Evolutionary conservation across 352 stramenopile species (phyloP).

Genomic region (Globisporangium paddicum): DNA sequence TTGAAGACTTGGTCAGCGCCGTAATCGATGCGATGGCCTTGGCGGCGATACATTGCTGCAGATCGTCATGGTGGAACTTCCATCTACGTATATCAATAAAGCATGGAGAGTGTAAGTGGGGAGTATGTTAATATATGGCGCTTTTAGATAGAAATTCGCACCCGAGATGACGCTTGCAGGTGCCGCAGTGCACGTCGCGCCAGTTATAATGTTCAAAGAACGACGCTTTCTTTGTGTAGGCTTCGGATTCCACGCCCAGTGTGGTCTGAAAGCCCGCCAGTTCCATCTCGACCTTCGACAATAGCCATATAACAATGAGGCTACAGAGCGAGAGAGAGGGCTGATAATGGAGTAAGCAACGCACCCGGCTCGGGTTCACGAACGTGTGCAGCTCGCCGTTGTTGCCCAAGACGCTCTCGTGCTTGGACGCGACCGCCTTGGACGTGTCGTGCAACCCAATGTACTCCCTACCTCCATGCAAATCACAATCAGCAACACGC

Average conservation of each 20-base stretch:
- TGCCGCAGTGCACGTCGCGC: slow-evolving; percentile 63
- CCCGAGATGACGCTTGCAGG: slow-evolving; percentile 77
- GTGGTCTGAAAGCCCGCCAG: slow-evolving; percentile 65
- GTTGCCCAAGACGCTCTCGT: slow-evolving; percentile 44
- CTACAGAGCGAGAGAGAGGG: not conserved
- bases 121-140: not conserved
- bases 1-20: slow-evolving; percentile 26
- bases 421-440: slow-evolving; percentile 56
- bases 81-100: slow-evolving; percentile 40
- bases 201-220: slow-evolving; percentile 85
- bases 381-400: slow-evolving; percentile 68
- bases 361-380: slow-evolving; percentile 64
- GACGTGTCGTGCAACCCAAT: slow-evolving; percentile 67
- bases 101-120: not conserved
- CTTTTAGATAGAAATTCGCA: slow-evolving; percentile 12
- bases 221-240: slow-evolving; percentile 66
- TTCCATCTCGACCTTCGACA: slow-evolving; percentile 65
- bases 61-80: slow-evolving; percentile 79
- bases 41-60: slow-evolving; percentile 64
- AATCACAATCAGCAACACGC: not conserved
- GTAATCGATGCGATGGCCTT: slow-evolving; percentile 51
- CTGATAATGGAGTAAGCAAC: not conserved
- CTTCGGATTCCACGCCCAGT: slow-evolving; percentile 47
- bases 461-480: slow-evolving; percentile 45
- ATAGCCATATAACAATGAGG: too few species aligned